Evolutionary conservation across 2,329 filamentous ascomycete genomes (phyloP), one percentile per base, ranked within the genome.

Genomic region (Neofusicoccum sp.): DNA sequence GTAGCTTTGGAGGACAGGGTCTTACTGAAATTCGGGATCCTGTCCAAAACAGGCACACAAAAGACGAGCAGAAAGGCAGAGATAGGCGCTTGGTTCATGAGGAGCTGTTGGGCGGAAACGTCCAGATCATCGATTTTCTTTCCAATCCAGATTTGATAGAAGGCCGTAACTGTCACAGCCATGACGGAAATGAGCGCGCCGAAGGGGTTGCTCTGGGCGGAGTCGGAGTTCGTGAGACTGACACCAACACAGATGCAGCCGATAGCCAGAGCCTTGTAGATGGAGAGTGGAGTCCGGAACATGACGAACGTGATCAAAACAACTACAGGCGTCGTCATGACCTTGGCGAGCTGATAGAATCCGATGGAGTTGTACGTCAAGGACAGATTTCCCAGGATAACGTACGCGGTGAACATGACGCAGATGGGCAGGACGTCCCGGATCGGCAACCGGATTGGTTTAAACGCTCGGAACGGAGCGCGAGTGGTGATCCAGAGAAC

Each of bases 91-190:
- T 80, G 78, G 64, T 79, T 80, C 51, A 79, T 69, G 5, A 80
- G 70, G 12, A 80, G 69, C 63, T 80, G 78, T 1, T 77, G 76
- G 40, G 74, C 74, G 0, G 75, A 75, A 11, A 78, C 77, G 36
- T 68, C 69, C 61, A 79, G 78, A 64, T 79, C 78, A 60, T 75
- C 73, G 60, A 79, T 79, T 67, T 79, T 79, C 73, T 79, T 79
- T 64, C 77, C 77, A 61, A 79, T 79, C 78, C 77, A 79, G 48
- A 79, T 78, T 66, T 79, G 77, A 63, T 79, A 79, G 48, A 79
- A 75, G 1, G 76, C 77, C 7, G 78, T 79, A 2, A 76, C 75
- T 60, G 73, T 75, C 63, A 79, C 79, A 7, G 78, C 77, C 34
- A 76, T 67, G 3, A 73, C 71, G 1, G 78, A 77, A 61, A 79